phyloP scores from a whole-genome alignment of 768 basidiomycete species.

The Heimioporus sp. region DNA sequence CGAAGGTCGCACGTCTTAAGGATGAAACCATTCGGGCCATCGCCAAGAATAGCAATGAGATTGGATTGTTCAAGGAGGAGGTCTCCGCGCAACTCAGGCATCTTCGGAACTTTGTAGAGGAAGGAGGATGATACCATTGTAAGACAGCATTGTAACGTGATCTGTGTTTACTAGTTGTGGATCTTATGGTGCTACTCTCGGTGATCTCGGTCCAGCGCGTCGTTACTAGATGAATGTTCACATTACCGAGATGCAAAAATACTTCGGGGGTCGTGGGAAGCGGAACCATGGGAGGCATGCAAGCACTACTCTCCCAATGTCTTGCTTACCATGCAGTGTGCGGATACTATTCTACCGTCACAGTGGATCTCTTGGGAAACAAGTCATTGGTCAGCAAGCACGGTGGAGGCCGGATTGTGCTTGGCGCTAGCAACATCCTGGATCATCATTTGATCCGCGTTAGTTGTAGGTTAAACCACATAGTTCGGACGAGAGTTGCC shows the following conservation, averaged over 20 bases:
- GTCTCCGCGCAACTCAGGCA: slow-evolving; percentile 69
- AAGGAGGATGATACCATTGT: slow-evolving; percentile 30
- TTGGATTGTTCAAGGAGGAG: slow-evolving; percentile 77
- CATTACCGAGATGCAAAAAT: not conserved
- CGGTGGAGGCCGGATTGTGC: not conserved
- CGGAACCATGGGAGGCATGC: not conserved
- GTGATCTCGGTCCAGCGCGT: not conserved
- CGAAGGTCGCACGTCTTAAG: slow-evolving; percentile 68
- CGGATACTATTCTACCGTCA: not conserved
- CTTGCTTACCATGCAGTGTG: not conserved
- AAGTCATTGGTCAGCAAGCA: not conserved
- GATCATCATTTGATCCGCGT: not conserved
- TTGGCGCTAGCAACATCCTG: not conserved
- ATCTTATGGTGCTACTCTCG: not conserved
- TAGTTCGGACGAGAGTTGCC: too few species aligned
- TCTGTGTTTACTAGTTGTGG: not conserved
- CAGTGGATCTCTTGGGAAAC: not conserved
- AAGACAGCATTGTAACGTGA: slow-evolving; percentile 1
- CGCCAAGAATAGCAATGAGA: slow-evolving; percentile 81
- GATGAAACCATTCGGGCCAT: slow-evolving; percentile 82
- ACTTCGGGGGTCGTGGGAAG: not conserved
- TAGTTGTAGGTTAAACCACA: not conserved
- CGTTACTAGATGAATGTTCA: not conserved
- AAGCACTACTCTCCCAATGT: not conserved
- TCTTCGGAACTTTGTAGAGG: slow-evolving; percentile 67